Conservation (phyloP, 768 basidiomycete genomes). For the Trametes maxima region DNA sequence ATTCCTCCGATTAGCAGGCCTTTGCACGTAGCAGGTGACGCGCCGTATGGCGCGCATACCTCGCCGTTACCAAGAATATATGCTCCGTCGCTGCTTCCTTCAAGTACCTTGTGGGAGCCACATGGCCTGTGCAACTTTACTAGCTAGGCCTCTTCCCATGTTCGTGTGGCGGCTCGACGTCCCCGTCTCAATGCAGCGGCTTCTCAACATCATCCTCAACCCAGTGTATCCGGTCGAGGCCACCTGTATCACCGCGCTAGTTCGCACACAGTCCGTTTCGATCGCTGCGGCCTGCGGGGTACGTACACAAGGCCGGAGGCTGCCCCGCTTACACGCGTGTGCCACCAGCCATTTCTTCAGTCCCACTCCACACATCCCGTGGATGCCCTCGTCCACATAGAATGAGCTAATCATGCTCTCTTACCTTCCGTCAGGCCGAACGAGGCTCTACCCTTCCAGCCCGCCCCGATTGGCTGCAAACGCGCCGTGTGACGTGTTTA, state of each 20-base stretch:
- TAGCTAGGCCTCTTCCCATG: background rate
- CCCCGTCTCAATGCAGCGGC: slow-evolving; percentile 2
- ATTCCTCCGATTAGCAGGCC: background rate
- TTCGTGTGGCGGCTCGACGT: slow-evolving; percentile 5
- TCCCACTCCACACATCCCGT: slow-evolving; percentile 11
- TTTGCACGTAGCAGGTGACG: background rate
- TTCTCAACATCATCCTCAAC: background rate
- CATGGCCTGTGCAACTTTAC: background rate
- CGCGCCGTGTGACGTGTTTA: background rate
- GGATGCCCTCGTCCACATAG: background rate
- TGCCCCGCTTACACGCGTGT: slow-evolving; percentile 2
- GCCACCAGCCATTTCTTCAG: background rate
- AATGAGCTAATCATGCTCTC: background rate
- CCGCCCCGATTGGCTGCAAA: background rate
- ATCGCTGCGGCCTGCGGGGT: background rate
- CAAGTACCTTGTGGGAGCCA: background rate
- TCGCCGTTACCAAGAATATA: background rate
- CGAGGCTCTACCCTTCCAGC: background rate
- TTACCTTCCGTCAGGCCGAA: background rate
- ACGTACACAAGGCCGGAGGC: background rate
- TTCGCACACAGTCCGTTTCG: background rate
- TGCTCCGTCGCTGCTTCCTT: background rate
- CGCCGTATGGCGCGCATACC: background rate
- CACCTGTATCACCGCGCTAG: background rate
- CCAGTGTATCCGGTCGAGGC: background rate